These are phyloP conservation scores for Telfairia occidentalis DNA, from an alignment of 331 rosid genomes.

Conservation along the genomic window DNA sequence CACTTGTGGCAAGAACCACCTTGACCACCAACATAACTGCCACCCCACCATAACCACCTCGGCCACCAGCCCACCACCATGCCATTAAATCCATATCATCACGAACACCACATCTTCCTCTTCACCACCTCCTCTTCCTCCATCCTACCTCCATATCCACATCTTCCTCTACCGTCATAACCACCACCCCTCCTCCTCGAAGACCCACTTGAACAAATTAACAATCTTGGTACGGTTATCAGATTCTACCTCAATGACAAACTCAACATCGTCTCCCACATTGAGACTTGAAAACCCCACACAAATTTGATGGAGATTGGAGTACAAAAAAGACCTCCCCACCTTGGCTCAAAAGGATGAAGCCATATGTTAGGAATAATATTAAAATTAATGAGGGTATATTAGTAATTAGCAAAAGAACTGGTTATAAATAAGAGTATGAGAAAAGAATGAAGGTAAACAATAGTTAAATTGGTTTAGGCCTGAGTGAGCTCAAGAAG, in stretches of 20 bases:
- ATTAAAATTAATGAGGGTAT: not conserved
- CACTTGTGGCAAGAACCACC: not conserved
- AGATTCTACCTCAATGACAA: not conserved
- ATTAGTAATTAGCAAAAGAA: not conserved
- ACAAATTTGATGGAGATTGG: not conserved
- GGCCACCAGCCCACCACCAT: not conserved
- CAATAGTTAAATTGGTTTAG: not conserved
- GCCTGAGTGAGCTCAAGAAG: not conserved
- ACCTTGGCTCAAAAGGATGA: not conserved
- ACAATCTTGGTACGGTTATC: not conserved
- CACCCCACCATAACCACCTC: not conserved
- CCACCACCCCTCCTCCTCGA: not conserved
- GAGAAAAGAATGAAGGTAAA: not conserved
- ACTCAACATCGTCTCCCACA: not conserved
- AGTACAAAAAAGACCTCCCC: not conserved
- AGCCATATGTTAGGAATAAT: not conserved
- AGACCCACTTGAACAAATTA: not conserved
- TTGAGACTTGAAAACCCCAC: not conserved
- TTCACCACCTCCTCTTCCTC: not conserved
- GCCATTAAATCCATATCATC: not conserved
- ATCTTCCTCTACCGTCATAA: not conserved
- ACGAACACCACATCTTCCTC: not conserved
- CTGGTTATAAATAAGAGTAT: not conserved
- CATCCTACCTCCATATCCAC: not conserved
- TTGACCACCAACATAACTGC: not conserved